These are phyloP conservation scores for Gossypium schwendimanii DNA, from an alignment of 441 rosid genomes.

Conservation along the genomic window DNA sequence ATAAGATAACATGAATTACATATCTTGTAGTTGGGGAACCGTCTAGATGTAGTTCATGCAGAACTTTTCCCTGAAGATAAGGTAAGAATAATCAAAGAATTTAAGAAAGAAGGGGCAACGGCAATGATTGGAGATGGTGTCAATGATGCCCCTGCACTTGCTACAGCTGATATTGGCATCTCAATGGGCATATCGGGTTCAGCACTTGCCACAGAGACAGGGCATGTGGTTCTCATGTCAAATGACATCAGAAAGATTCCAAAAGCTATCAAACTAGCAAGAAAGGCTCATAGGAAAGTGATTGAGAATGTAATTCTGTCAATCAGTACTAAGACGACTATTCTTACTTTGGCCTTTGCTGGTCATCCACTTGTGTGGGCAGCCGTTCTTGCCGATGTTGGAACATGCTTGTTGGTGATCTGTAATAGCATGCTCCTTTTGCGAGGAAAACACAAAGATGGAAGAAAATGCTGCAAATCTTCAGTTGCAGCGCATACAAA, in stretches of 20 bases:
- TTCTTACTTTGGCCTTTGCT: conserved; percentile 57
- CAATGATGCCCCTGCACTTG: conserved; percentile 90
- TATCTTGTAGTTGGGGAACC: conserved; percentile 48
- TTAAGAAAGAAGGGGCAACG: conserved; percentile 53
- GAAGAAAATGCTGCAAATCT: conserved; percentile 3
- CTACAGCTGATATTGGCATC: conserved; percentile 77
- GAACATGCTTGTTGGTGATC: conserved; percentile 76
- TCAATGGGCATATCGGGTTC: conserved; percentile 95
- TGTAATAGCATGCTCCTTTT: conserved; percentile 73
- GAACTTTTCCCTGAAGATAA: conserved; percentile 82
- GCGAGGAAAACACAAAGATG: conserved; percentile 21
- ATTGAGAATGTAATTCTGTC: conserved; percentile 56
- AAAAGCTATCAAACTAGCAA: conserved; percentile 46
- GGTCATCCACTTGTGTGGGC: conserved; percentile 92
- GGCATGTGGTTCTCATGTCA: conserved; percentile 71
- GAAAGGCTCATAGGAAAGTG: conserved; percentile 54
- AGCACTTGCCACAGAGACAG: conserved; percentile 80
- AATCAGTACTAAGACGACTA: conserved; percentile 46
- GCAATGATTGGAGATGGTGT: conserved; percentile 91
- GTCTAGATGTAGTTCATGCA: conserved; percentile 49
- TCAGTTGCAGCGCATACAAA: neutral
- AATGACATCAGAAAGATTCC: conserved; percentile 81
- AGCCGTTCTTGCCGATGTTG: conserved; percentile 78
- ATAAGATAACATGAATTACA: neutral
- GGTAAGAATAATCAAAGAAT: conserved; percentile 39